Percentiles rank a stretch among this genome's conserved stretches.
These are phyloP conservation scores for Cryptococcus sp. DNA, from an alignment of 1,284 basidiomycete species.

Conservation along the genomic window DNA sequence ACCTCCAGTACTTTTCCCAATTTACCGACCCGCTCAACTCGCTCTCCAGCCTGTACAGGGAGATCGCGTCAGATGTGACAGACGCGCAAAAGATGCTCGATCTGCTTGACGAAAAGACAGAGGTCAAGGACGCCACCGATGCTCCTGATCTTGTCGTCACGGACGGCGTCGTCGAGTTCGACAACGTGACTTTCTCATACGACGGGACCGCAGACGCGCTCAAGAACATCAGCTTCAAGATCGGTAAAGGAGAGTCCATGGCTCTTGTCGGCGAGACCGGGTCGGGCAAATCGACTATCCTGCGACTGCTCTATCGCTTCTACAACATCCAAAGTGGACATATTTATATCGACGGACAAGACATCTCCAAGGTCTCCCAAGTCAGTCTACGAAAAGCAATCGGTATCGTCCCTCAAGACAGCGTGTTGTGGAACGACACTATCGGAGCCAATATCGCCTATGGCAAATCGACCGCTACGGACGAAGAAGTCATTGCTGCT, in stretches of 20 bases:
- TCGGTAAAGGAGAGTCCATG: constrained; percentile 92
- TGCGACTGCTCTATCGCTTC: constrained; percentile 91
- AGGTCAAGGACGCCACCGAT: constrained; percentile 68
- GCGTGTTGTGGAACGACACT: constrained; percentile 92
- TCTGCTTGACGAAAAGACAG: constrained; percentile 79
- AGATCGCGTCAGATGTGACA: constrained; percentile 86
- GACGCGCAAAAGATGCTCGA: constrained; percentile 96
- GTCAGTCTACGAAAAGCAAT: constrained; percentile 74
- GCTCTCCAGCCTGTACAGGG: constrained; percentile 90
- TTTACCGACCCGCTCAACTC: constrained; percentile 92
- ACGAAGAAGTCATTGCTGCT: constrained; percentile 84
- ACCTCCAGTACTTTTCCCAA: constrained; percentile 96
- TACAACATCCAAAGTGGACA: constrained; percentile 79
- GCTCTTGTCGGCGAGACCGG: constrained; percentile 96
- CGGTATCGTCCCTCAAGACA: constrained; percentile 97
- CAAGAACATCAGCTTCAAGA: constrained; percentile 78
- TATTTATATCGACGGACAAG: constrained; percentile 77
- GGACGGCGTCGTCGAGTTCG: constrained; percentile 88
- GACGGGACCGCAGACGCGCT: constrained; percentile 87
- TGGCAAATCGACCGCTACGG: constrained; percentile 78
- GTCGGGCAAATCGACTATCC: constrained; percentile 93
- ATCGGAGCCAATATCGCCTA: constrained; percentile 94
- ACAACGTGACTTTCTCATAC: constrained; percentile 90
- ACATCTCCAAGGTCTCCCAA: constrained; percentile 73
- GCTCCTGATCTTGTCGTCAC: constrained; percentile 71